Evolutionary conservation across 345 rosid genomes (phyloP), one percentile per base, ranked within the genome.

Genomic region (Ricinus communis): DNA sequence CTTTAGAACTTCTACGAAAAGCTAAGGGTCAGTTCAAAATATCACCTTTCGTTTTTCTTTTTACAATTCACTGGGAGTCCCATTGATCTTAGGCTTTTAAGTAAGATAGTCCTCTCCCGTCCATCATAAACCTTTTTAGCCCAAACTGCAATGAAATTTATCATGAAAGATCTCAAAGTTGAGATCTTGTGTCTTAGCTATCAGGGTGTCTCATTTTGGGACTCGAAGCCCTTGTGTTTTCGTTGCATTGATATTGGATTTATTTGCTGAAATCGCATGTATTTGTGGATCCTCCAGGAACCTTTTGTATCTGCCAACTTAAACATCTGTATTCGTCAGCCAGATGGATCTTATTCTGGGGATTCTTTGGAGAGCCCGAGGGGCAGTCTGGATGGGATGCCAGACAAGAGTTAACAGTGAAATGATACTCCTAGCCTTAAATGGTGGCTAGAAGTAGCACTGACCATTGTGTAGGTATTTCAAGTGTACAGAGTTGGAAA

Each of bases 281-380:
- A 33, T 66, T 49, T 71, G 24, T 65, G 72, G 36, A 40, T 77
- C 75, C 18, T 83, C 72, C 87, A 91, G 97, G 97, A 90, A 30
- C 77, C 78, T 27, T 74, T 80, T 38, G 80, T 85, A 43, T 84
- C 97, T 22, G 83, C 88, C 77, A 93, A 87, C 76, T 83, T 89
- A 86, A 88, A 91, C 79, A 80, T 85, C 59, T 77, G 76, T 69
- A 74, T 85, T 65, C 86, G 91, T 75, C 92, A 89, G 78, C 81
- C 93, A 4, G 96, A 91, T 75, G 93, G 97, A 31, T 93, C 95
- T 24, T 91, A 89, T 71, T 68, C 84, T 21, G 89, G 83, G 76
- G 93, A 90, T 78, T 72, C 80, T 19, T 27, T 84, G 62, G 90
- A 87, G 52, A 82, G 89, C 75, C 87, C 79, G 14, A 76, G 69